Evolutionary conservation across 2,329 filamentous ascomycete genomes (phyloP).

Genomic region (Malbranchea zuffiana): DNA sequence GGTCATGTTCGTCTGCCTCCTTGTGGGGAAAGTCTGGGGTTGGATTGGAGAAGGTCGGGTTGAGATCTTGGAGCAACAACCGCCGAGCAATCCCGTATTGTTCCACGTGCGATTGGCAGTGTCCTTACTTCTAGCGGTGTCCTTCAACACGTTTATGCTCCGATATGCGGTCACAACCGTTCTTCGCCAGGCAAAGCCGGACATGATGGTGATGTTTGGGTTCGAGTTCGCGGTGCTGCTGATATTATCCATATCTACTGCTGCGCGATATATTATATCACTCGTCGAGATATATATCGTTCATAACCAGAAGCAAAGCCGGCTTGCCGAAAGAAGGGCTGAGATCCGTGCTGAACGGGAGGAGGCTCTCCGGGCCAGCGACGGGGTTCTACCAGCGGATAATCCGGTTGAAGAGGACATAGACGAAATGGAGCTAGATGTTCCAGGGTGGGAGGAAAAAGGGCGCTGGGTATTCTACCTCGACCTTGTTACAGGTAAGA

Average conservation of each 20-base stretch:
- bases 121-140: constrained; percentile 66
- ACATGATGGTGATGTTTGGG: constrained; percentile 99
- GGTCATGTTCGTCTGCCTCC: constrained; percentile 85
- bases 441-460: constrained; percentile 93
- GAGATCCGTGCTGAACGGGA: constrained; percentile 50
- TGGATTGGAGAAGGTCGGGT: constrained; percentile 96
- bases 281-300: constrained; percentile 67
- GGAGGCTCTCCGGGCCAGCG: constrained; percentile 35
- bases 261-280: constrained; percentile 65
- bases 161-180: constrained; percentile 73
- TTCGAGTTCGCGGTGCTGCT: constrained; percentile 90
- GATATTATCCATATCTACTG: constrained; percentile 69
- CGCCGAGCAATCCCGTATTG: constrained; percentile 72
- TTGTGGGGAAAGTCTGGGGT: constrained; percentile 94
- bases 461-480: constrained; percentile 83
- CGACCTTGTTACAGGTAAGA: constrained; percentile 67
- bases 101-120: constrained; percentile 75
- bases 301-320: constrained; percentile 59
- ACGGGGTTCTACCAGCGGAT: constrained; percentile 30
- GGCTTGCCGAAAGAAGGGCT: constrained; percentile 55
- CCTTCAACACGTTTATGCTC: constrained; percentile 71
- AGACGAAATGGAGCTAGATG: constrained; percentile 88
- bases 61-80: constrained; percentile 89
- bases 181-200: constrained; percentile 75
- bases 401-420: constrained; percentile 61